Conservation (phyloP, 2,329 filamentous ascomycete genomes). For the Herpotrichia juniperi region DNA sequence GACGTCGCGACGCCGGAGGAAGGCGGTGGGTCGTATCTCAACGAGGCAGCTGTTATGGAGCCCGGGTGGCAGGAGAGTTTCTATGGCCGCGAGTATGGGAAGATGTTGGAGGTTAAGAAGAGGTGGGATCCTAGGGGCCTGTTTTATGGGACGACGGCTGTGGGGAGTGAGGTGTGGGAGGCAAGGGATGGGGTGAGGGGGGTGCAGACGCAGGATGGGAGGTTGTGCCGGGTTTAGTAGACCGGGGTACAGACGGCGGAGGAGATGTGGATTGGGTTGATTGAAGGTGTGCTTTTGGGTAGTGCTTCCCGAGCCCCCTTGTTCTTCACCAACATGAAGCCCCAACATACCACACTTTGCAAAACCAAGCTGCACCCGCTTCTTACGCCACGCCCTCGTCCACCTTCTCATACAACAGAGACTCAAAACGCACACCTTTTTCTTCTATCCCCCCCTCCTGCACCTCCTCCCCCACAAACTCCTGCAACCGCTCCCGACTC, state of each 20-base stretch:
- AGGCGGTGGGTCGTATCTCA: constrained; percentile 15
- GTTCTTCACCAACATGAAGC: no score
- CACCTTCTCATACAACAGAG: constrained; percentile 69
- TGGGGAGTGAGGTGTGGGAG: constrained; percentile 18
- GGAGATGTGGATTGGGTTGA: no score
- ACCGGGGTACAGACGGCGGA: no score
- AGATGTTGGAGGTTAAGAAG: constrained; percentile 15
- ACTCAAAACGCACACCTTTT: constrained; percentile 69
- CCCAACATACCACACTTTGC: no score
- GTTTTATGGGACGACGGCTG: constrained; percentile 17
- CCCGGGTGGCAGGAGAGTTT: constrained; percentile 18
- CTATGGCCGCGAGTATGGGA: constrained; percentile 21
- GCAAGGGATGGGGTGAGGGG: constrained; percentile 15
- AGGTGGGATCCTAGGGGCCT: constrained; percentile 20
- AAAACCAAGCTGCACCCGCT: no score
- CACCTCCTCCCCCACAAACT: constrained; percentile 70
- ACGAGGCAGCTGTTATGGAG: constrained; percentile 16
- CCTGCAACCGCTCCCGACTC: constrained; percentile 60
- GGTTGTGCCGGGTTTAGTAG: constrained; percentile 8
- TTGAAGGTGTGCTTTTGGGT: no score
- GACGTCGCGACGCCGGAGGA: constrained; percentile 5
- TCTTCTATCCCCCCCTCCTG: constrained; percentile 65
- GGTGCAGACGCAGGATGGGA: constrained; percentile 14
- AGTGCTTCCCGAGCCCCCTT: no score
- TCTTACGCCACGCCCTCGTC: no score